phyloP scores from a whole-genome alignment of 139 green algal genomes.

The Coelastrella sp. region DNA sequence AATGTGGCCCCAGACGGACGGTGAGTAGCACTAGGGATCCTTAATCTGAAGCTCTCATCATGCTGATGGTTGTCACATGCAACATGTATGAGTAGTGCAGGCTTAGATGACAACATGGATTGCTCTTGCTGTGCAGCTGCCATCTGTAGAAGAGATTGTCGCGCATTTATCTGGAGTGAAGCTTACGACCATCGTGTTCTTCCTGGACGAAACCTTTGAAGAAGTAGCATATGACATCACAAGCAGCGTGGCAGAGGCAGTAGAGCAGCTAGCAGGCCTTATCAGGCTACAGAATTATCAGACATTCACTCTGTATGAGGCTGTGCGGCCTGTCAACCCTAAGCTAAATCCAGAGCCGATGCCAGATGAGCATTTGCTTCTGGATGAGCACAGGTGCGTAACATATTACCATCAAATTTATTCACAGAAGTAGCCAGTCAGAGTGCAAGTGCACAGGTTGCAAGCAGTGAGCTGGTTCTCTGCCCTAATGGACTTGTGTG shows the following conservation, averaged over 20 bases:
- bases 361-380: slow-evolving; percentile 86
- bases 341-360: slow-evolving; percentile 34
- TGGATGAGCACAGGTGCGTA: slow-evolving; percentile 89
- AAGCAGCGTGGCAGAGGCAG: slow-evolving; percentile 90
- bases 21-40: no score
- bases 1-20: slow-evolving; percentile 86
- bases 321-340: slow-evolving; percentile 36
- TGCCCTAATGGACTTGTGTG: no score
- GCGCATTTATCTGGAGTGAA: slow-evolving; percentile 74
- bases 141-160: slow-evolving; percentile 91
- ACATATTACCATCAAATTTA: not conserved
- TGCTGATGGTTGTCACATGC: no score
- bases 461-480: no score
- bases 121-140: slow-evolving; percentile 67
- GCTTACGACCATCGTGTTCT: slow-evolving; percentile 91
- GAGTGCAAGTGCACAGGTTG: no score
- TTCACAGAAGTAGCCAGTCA: no score
- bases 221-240: slow-evolving; percentile 92
- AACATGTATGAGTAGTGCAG: no score
- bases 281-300: slow-evolving; percentile 89
- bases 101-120: no score
- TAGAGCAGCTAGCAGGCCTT: slow-evolving; percentile 86
- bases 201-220: slow-evolving; percentile 98
- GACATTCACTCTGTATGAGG: slow-evolving; percentile 97
- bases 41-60: no score